These are phyloP conservation scores for Bertia moriformis DNA, from an alignment of 2,329 filamentous ascomycete species.

Conservation along the genomic window DNA sequence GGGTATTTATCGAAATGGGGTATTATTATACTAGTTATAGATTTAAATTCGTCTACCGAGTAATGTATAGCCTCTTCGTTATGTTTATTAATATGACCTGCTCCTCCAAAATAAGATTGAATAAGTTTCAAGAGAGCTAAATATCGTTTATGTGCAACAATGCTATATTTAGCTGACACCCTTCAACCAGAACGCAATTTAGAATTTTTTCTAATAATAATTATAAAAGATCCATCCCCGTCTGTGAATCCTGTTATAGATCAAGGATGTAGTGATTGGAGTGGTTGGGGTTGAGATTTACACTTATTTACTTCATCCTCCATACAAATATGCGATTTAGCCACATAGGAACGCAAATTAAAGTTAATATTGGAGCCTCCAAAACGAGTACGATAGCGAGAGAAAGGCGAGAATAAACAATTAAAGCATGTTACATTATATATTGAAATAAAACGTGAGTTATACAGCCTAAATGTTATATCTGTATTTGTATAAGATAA, in stretches of 20 bases:
- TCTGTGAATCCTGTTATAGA: not conserved
- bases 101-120: slow-evolving; percentile 3
- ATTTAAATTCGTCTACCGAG: slow-evolving; percentile 3
- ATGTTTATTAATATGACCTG: slow-evolving; percentile 2
- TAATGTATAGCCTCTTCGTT: slow-evolving; percentile 2
- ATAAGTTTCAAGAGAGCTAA: no score
- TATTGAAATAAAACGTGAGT: not conserved
- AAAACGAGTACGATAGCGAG: no score
- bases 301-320: no score
- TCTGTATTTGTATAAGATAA: not conserved
- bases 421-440: no score
- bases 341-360: no score
- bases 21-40: slow-evolving; percentile 5
- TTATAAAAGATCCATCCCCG: not conserved
- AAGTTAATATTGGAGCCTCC: no score
- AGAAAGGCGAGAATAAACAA: no score
- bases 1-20: slow-evolving; percentile 5
- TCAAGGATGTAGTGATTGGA: not conserved
- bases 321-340: no score
- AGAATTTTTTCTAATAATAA: slow-evolving; percentile 1
- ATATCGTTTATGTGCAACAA: no score
- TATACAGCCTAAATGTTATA: not conserved
- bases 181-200: no score
- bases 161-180: no score
- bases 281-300: not conserved